Percentiles rank a stretch among this genome's conserved stretches.
Conservation (phyloP, 345 rosid genomes). For the Gossypium herbaceum region DNA sequence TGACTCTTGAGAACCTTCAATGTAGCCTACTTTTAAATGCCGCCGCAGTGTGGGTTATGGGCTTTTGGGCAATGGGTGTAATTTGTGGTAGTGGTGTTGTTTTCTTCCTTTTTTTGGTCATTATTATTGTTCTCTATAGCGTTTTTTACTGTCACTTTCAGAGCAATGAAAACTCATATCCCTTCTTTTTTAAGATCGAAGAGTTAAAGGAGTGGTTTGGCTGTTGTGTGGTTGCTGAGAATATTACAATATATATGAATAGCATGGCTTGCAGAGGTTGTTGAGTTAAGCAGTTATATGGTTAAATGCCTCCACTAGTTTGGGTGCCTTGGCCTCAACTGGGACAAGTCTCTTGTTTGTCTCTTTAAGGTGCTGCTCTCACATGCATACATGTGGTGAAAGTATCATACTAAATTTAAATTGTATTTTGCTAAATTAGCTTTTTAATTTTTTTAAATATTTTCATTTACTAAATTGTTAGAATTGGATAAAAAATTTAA, state of each 20-base stretch:
- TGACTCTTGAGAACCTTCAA: conserved; percentile 12
- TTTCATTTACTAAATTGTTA: no score
- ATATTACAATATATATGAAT: not conserved
- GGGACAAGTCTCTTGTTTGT: no score
- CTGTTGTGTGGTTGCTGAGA: not conserved
- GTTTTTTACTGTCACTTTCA: not conserved
- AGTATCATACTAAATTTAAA: no score
- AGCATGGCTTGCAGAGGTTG: not conserved
- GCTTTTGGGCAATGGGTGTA: not conserved
- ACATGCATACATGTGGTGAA: no score
- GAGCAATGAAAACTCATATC: conserved; percentile 37
- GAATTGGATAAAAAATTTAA: no score
- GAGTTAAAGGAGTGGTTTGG: not conserved
- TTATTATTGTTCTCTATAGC: not conserved
- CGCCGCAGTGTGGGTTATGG: not conserved
- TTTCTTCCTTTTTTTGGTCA: not conserved
- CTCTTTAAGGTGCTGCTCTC: no score
- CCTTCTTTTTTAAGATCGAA: conserved; percentile 11
- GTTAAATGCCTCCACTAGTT: not conserved
- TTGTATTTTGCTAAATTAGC: no score
- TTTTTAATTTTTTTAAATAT: no score
- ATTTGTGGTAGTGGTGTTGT: not conserved
- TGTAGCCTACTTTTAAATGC: conserved; percentile 3
- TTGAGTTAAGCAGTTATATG: not conserved
- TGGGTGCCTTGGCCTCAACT: no score